Conservation (phyloP, 2,329 filamentous ascomycete species). For the Penicillium sp. region DNA sequence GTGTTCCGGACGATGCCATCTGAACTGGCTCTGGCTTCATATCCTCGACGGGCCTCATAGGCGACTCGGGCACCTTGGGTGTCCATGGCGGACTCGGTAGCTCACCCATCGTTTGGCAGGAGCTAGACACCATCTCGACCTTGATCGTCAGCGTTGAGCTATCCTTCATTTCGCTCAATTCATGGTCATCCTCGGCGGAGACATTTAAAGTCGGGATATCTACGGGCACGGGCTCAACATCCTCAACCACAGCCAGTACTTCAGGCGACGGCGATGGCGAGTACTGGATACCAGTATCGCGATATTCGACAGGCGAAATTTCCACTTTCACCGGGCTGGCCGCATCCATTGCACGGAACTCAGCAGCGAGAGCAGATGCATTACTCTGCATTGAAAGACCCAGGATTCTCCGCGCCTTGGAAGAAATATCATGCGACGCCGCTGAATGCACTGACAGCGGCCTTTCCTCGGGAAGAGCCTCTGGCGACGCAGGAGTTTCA, state of each 20-base stretch:
- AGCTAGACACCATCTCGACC: conserved; percentile 44
- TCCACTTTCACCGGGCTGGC: conserved; percentile 55
- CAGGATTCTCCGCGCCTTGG: conserved; percentile 49
- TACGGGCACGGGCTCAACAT: conserved; percentile 26
- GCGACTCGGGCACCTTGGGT: conserved; percentile 31
- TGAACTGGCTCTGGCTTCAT: conserved; percentile 7
- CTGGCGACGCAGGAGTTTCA: conserved; percentile 60
- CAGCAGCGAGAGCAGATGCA: conserved; percentile 26
- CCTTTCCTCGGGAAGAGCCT: conserved; percentile 47
- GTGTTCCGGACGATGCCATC: conserved; percentile 35
- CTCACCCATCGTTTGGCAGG: conserved; percentile 46
- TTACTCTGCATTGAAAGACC: conserved; percentile 43
- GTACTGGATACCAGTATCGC: conserved; percentile 77
- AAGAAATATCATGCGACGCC: conserved; percentile 35
- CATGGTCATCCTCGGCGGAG: neutral
- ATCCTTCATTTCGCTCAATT: conserved; percentile 25
- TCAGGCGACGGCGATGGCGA: conserved; percentile 77
- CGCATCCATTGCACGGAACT: conserved; percentile 27
- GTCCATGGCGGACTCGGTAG: conserved; percentile 39
- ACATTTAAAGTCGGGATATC: conserved; percentile 6
- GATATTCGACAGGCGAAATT: conserved; percentile 57
- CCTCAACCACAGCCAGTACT: conserved; percentile 20
- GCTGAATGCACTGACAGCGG: conserved; percentile 44
- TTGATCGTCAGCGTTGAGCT: conserved; percentile 33
- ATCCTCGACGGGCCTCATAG: conserved; percentile 12